phyloP scores from a whole-genome alignment of 2,329 filamentous ascomycete genomes.

The Colletotrichum camelliae region DNA sequence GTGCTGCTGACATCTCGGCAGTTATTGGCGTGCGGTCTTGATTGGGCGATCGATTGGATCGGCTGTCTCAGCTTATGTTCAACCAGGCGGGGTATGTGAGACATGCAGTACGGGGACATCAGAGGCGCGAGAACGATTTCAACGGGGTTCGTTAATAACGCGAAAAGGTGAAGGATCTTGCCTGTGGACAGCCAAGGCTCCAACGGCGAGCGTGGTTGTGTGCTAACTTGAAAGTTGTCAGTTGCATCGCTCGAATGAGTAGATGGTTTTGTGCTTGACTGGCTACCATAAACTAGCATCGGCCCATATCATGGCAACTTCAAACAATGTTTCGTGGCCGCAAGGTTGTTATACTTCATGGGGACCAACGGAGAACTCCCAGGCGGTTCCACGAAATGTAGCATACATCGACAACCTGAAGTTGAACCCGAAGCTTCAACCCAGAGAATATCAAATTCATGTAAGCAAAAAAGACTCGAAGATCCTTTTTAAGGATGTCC shows the following conservation, averaged over 20 bases:
- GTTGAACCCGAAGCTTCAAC: neutral
- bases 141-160: neutral
- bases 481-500: neutral
- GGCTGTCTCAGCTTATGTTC: neutral
- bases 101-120: neutral
- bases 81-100: neutral
- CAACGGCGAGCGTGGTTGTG: fast-evolving
- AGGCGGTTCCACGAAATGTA: neutral
- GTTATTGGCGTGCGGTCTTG: neutral
- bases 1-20: neutral
- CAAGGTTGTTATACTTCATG: neutral
- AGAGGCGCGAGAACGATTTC: neutral
- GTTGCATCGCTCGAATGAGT: neutral
- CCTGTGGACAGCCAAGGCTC: fast-evolving
- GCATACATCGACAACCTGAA: neutral
- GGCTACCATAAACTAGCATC: fast-evolving
- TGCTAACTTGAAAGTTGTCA: neutral
- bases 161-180: neutral
- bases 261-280: neutral
- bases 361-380: neutral
- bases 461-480: neutral
- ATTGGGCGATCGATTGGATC: neutral
- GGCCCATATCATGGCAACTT: neutral
- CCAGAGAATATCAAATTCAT: neutral
- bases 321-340: neutral